Evolutionary conservation across 1,284 basidiomycete genomes (phyloP).

Genomic region (Heterobasidion occidentale): DNA sequence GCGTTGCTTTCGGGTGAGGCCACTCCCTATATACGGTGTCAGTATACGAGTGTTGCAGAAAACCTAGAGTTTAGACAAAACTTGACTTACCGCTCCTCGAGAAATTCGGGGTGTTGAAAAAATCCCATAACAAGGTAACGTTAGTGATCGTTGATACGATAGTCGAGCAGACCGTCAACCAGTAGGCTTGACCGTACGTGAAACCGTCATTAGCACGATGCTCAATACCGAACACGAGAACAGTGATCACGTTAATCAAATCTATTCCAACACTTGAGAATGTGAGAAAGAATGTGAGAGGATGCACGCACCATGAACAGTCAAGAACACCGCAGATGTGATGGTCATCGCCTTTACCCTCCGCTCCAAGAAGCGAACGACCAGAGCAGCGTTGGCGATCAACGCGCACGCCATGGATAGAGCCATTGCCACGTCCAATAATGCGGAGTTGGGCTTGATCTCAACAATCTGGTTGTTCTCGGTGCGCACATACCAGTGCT

Average conservation of each 20-base stretch:
- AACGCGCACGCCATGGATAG: constrained; percentile 66
- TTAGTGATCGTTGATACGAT: constrained; percentile 63
- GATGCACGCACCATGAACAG: constrained; percentile 53
- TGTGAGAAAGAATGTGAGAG: neutral
- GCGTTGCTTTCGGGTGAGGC: constrained; percentile 75
- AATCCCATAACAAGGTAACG: constrained; percentile 60
- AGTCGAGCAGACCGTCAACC: constrained; percentile 77
- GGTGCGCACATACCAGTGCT: constrained; percentile 58
- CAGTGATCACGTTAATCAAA: constrained; percentile 56
- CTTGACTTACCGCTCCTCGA: constrained; percentile 51
- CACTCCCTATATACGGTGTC: constrained; percentile 43
- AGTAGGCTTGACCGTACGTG: constrained; percentile 69
- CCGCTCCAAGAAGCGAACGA: constrained; percentile 67
- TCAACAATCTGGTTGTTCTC: constrained; percentile 39
- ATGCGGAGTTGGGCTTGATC: constrained; percentile 41
- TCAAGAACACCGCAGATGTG: constrained; percentile 53
- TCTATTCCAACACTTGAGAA: constrained; percentile 32
- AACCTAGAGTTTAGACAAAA: neutral
- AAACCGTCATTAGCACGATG: constrained; percentile 65
- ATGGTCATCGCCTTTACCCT: constrained; percentile 56
- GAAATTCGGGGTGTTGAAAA: constrained; percentile 57
- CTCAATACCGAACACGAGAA: constrained; percentile 59
- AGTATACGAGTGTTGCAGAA: neutral
- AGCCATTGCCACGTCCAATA: constrained; percentile 57
- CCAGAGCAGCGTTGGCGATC: constrained; percentile 62